Evolutionary conservation across 352 stramenopile genomes (phyloP).

Genomic region (Phytopythium helicoides): DNA sequence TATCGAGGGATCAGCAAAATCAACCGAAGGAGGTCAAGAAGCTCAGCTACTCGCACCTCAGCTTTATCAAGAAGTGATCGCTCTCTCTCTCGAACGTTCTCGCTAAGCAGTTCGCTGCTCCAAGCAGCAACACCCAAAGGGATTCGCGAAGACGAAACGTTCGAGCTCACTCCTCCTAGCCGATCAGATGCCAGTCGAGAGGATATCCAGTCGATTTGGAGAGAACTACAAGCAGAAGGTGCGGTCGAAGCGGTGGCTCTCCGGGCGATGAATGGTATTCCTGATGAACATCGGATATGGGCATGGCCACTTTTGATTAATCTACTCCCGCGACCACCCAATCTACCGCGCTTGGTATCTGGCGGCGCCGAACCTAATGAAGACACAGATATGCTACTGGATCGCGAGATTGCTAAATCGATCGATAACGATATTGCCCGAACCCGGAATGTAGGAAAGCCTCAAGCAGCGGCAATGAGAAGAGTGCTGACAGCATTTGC

Average conservation of each 20-base stretch:
- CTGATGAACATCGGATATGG: conserved; percentile 63
- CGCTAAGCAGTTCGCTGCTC: conserved; percentile 52
- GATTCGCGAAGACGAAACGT: conserved; percentile 1
- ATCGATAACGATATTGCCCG: conserved; percentile 83
- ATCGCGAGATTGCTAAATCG: conserved; percentile 68
- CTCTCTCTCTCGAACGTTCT: conserved; percentile 52
- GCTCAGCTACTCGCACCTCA: no score
- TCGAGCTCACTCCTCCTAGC: conserved; percentile 1
- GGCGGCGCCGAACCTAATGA: conserved; percentile 10
- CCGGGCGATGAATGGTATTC: conserved; percentile 52
- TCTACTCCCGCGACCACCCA: conserved; percentile 30
- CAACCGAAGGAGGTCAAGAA: conserved; percentile 65
- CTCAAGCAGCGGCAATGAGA: conserved; percentile 56
- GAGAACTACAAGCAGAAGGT: conserved; percentile 29
- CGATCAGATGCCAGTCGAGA: conserved; percentile 3
- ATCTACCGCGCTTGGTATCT: conserved; percentile 22
- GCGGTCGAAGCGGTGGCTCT: conserved; percentile 27
- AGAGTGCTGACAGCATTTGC: conserved; percentile 75
- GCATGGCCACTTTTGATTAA: conserved; percentile 71
- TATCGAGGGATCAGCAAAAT: conserved; percentile 73
- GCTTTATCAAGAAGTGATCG: conserved; percentile 16
- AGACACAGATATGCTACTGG: conserved; percentile 46
- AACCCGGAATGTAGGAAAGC: conserved; percentile 53
- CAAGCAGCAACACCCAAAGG: conserved; percentile 28
- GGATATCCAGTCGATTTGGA: conserved; percentile 40